Percentiles rank a stretch among this genome's conserved stretches.
phyloP scores from a whole-genome alignment of 2,329 filamentous ascomycete genomes.

The Nothophoma quercina region DNA sequence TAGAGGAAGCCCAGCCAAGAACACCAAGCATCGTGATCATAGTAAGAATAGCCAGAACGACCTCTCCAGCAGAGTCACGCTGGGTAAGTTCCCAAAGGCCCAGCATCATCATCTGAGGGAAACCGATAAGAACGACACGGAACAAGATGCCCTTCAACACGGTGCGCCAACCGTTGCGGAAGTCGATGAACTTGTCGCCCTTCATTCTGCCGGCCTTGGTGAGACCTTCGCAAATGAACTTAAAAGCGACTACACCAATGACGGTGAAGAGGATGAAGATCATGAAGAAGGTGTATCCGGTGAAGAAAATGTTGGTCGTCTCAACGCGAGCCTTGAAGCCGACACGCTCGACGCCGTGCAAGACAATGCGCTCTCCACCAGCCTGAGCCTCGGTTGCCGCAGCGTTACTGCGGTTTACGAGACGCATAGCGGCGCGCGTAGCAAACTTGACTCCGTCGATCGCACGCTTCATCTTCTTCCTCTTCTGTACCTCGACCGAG shows the following conservation, averaged over 20 bases:
- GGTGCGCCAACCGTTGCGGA: constrained; percentile 92
- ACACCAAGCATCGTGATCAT: constrained; percentile 80
- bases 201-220: constrained; percentile 80
- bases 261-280: constrained; percentile 80
- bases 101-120: constrained; percentile 87
- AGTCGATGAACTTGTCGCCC: constrained; percentile 86
- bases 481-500: constrained; percentile 88
- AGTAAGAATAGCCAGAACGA: constrained; percentile 89
- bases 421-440: constrained; percentile 37
- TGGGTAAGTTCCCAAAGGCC: constrained; percentile 93
- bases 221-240: constrained; percentile 78
- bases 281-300: constrained; percentile 86
- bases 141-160: constrained; percentile 94
- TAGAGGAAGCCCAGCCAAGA: constrained; percentile 84
- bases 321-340: constrained; percentile 88
- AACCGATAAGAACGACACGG: constrained; percentile 87
- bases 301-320: constrained; percentile 91
- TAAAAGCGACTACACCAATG: constrained; percentile 77
- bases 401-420: constrained; percentile 58
- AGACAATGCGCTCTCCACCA: constrained; percentile 54
- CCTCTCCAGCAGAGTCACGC: constrained; percentile 82
- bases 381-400: constrained; percentile 46
- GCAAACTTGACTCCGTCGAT: constrained; percentile 27
- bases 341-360: constrained; percentile 87
- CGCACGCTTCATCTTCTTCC: constrained; percentile 59